Evolutionary conservation across 2,329 filamentous ascomycete species (phyloP).

Genomic region (Herpotrichia juniperi): DNA sequence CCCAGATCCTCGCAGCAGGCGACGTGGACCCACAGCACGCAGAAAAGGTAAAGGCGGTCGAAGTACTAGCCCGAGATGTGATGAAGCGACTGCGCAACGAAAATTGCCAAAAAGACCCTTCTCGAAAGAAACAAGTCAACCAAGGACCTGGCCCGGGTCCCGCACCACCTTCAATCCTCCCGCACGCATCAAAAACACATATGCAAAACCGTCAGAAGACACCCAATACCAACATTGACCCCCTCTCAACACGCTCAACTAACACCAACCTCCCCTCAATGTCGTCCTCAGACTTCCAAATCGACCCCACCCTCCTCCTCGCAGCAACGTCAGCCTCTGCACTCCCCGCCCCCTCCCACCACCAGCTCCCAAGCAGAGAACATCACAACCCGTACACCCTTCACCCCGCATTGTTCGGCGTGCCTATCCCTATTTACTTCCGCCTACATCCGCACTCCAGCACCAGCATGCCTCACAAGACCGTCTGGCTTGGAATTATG

Average conservation of each 20-base stretch:
- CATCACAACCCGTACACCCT: slow-evolving; percentile 13
- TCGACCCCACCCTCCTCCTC: slow-evolving; percentile 67
- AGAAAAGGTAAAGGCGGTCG: slow-evolving; percentile 68
- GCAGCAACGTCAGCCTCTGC: slow-evolving; percentile 59
- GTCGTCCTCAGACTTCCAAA: slow-evolving; percentile 61
- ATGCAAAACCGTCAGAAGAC: slow-evolving; percentile 39
- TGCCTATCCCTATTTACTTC: slow-evolving; percentile 68
- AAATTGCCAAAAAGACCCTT: slow-evolving; percentile 61
- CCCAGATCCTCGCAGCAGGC: slow-evolving; percentile 58
- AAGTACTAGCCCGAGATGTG: slow-evolving; percentile 75
- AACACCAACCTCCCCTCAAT: slow-evolving; percentile 6
- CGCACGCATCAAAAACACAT: slow-evolving; percentile 21
- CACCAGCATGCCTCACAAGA: slow-evolving; percentile 53
- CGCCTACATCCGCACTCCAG: slow-evolving; percentile 71
- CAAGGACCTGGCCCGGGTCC: slow-evolving; percentile 51
- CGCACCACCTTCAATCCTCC: slow-evolving; percentile 34
- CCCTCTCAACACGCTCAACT: slow-evolving; percentile 17
- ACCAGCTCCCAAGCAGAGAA: background rate
- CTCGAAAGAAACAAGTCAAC: slow-evolving; percentile 49
- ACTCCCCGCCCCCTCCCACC: slow-evolving; percentile 27
- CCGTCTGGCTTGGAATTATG: slow-evolving; percentile 71
- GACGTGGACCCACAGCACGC: slow-evolving; percentile 59
- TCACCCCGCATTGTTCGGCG: background rate
- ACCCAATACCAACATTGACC: slow-evolving; percentile 6
- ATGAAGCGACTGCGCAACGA: slow-evolving; percentile 78